phyloP scores from a whole-genome alignment of 176 grass and related monocot species.

The Stipa capillata region DNA sequence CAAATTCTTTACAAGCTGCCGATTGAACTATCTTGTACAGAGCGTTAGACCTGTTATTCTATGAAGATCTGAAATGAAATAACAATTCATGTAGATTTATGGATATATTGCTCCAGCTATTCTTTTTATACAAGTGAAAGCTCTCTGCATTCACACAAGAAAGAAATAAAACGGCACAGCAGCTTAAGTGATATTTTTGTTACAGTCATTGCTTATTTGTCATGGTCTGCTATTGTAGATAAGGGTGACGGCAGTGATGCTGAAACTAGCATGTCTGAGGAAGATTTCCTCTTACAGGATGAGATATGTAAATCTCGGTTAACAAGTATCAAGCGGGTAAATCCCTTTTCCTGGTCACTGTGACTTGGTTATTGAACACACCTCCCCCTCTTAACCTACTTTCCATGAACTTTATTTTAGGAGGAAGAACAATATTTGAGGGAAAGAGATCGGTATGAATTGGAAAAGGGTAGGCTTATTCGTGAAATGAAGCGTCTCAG shows the following conservation, averaged over 20 bases:
- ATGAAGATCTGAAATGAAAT: background rate
- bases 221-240: slow-evolving; percentile 53
- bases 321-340: slow-evolving; percentile 86
- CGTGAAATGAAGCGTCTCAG: slow-evolving; percentile 99
- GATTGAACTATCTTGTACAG: background rate
- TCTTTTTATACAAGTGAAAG: slow-evolving; percentile 4
- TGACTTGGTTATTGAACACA: background rate
- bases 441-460: slow-evolving; percentile 92
- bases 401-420: slow-evolving; percentile 36
- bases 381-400: slow-evolving; percentile 9
- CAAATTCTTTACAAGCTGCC: slow-evolving; percentile 2
- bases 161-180: background rate
- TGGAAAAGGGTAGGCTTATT: slow-evolving; percentile 95
- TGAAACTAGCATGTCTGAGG: slow-evolving; percentile 78
- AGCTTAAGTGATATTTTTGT: background rate
- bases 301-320: slow-evolving; percentile 97
- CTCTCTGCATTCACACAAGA: slow-evolving; percentile 7
- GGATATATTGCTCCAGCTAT: background rate
- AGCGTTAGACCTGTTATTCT: too few relatives aligned
- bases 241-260: slow-evolving; percentile 85
- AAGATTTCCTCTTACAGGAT: slow-evolving; percentile 90
- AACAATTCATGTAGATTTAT: too few relatives aligned
- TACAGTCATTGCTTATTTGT: background rate
- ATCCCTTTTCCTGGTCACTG: slow-evolving; percentile 6
- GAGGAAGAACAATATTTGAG: slow-evolving; percentile 90